Evolutionary conservation across 176 grass and related monocot species (phyloP).

Genomic region (Triticum urartu): DNA sequence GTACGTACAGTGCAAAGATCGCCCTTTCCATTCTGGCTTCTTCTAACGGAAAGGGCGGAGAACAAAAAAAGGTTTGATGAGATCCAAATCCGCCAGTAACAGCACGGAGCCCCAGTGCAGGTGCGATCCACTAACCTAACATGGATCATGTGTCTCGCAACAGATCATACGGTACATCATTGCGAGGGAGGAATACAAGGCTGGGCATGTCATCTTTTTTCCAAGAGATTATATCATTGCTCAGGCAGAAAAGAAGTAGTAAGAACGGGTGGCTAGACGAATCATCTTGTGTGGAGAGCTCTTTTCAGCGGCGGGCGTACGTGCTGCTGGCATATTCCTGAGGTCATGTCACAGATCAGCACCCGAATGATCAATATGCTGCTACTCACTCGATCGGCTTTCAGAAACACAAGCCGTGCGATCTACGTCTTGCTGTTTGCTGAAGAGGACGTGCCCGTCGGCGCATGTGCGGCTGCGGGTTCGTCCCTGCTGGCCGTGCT

Average conservation of each 20-base stretch:
- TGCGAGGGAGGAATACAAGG: not conserved
- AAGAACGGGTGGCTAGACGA: too few relatives aligned
- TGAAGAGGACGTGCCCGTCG: not conserved
- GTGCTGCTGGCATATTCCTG: constrained; percentile 7
- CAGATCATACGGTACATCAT: not conserved
- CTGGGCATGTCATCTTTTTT: not conserved
- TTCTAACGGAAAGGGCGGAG: not conserved
- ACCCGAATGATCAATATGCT: not conserved
- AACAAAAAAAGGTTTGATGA: not conserved
- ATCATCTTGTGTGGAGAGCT: not conserved
- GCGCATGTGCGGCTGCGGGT: not conserved
- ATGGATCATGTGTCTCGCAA: not conserved
- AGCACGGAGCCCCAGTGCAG: not conserved
- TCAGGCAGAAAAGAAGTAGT: too few relatives aligned
- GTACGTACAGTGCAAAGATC: not conserved
- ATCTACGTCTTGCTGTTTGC: not conserved
- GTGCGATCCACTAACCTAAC: not conserved
- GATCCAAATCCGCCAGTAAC: not conserved
- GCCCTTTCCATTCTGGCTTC: constrained; percentile 20
- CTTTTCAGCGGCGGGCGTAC: not conserved
- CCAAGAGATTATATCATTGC: not conserved
- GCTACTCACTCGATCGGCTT: not conserved
- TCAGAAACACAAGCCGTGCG: not conserved
- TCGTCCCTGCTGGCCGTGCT: too few relatives aligned
- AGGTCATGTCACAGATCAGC: constrained; percentile 3